Evolutionary conservation across 179 eudicot species (phyloP), one percentile per base, ranked within the genome.

Genomic region (Pouteria campechiana): DNA sequence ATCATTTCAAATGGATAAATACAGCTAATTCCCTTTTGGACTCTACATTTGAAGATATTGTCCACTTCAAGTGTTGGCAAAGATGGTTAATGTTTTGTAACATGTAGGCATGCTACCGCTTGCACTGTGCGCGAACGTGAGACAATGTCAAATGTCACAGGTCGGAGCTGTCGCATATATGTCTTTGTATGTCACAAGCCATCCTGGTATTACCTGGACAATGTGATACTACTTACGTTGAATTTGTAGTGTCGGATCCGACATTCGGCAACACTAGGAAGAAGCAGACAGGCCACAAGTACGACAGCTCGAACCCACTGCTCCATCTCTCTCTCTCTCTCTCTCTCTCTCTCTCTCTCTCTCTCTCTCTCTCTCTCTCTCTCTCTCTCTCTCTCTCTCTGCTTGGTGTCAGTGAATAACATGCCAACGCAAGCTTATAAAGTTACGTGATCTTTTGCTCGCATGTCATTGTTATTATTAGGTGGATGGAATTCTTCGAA

Each of bases 181-280:
- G n/a, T n/a, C n/a, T n/a, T n/a, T n/a, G n/a, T n/a, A n/a, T n/a
- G n/a, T n/a, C n/a, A n/a, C n/a, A n/a, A n/a, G n/a, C n/a, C n/a
- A n/a, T n/a, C n/a, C n/a, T 34, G 3, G 38, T 7, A 5, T 34
- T 34, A 6, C 10, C 16, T 34, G 17, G 6, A 34, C 15, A 34
- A 34, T 6, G 7, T 30, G 2, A 32, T 49, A 25, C 17, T 10
- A 52, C 79, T 68, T 60, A 76, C 83, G 52, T 76, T 68, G 50
- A 76, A 76, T 53, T 76, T 76, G 67, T 76, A 76, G 21, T 60
- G 60, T 22, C 83, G 83, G 57, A 63, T 25, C 3, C 61, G 50
- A 12, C 71, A 50, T 30, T 76, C 70, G 17, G 60, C 70, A 40
- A 46, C 13, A 32, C 41, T 16, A 2, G 66, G 55, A 13, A 55